Base-by-base conservation (phyloP, 495 filamentous ascomycete species). In the Xylaria scruposa region DNA sequence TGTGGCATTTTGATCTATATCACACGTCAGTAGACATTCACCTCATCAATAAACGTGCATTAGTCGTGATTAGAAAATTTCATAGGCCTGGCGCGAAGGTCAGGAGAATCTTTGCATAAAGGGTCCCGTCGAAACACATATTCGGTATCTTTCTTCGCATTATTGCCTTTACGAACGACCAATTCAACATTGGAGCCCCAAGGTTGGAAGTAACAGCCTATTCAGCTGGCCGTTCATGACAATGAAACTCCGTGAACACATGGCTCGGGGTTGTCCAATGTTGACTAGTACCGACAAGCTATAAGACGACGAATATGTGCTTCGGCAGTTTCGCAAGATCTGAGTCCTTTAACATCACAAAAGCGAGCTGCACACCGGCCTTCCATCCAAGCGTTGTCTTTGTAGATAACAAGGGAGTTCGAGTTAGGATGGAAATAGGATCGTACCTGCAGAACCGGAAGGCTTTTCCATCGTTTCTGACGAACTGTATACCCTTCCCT, bases 1-100 rank as follows among this genome's bases (percentile, higher is more conserved):
- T 93, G 83, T 97, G 94, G 86, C 95, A 97, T 87, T 97, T 98
- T 71, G 87, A 90, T 54, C 94, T 71, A n/a, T 29, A 64, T 56
- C n/a, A 2, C 42, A 56, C 40, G 61, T 72, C 46, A 72, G 56
- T 44, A n/a, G 12, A 15, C 3, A 3, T 2, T 36, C 10, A 3
- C 21, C 2, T 17, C 46, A 24, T 6, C 24, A 46, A 19, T 0
- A 36, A 19, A 42, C 4, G 29, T 4, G 40, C 17, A 63, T 42
- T 42, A 12, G 19, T 53, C 9, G 1, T 33, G 24, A 51, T 42
- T 29, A 4, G 21, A 53, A 7, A 47, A 10, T 12, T 9, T 0
- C 40, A 40, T 4, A 33, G 38, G 46, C 19, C 26, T 15, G 15
- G 29, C 7, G 13, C 31, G 13, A 40, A 40, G 29, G 6, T 10